A percentile compares a stretch with the other conserved stretches of the same genome.
Evolutionary conservation across 352 stramenopile species (phyloP).

Genomic region (Phytophthora citrophthora): DNA sequence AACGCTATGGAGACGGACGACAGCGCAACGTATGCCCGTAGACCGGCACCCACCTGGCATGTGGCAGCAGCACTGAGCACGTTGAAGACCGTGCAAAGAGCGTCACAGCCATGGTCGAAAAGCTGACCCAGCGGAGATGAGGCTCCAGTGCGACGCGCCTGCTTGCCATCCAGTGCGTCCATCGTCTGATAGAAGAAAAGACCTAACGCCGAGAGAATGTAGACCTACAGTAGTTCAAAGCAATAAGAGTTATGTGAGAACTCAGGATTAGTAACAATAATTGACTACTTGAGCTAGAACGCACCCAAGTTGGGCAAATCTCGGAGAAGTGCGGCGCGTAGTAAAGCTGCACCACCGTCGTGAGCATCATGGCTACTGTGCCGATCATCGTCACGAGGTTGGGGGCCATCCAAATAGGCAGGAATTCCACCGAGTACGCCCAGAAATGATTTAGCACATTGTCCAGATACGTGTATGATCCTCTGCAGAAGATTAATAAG

Average conservation of each 20-base stretch:
- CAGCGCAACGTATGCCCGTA: constrained; percentile 59
- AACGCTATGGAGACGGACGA: constrained; percentile 84
- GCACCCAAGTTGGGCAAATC: constrained; percentile 64
- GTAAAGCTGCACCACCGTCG: constrained; percentile 81
- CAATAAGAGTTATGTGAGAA: not conserved
- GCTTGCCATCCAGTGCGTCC: constrained; percentile 99
- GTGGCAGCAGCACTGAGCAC: constrained; percentile 78
- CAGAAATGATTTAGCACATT: constrained; percentile 90
- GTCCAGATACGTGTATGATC: constrained; percentile 89
- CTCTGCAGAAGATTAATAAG: constrained; percentile 36
- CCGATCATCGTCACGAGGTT: constrained; percentile 93
- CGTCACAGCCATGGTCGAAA: constrained; percentile 97
- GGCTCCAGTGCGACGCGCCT: constrained; percentile 94
- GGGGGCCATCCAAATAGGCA: constrained; percentile 90
- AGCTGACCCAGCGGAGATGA: constrained; percentile 97
- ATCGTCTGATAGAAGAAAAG: constrained; percentile 97
- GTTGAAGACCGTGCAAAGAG: constrained; percentile 85
- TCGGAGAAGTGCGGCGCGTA: constrained; percentile 75
- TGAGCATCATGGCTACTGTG: constrained; percentile 77
- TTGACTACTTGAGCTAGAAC: not conserved
- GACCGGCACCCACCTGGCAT: constrained; percentile 54
- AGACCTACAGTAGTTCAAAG: constrained; percentile 44
- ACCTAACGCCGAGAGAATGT: constrained; percentile 73
- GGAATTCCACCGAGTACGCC: constrained; percentile 81
- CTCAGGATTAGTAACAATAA: not conserved